Evolutionary conservation across 2,329 filamentous ascomycete genomes (phyloP), one percentile per base, ranked within the genome.

Genomic region (Hysterium pulicare): DNA sequence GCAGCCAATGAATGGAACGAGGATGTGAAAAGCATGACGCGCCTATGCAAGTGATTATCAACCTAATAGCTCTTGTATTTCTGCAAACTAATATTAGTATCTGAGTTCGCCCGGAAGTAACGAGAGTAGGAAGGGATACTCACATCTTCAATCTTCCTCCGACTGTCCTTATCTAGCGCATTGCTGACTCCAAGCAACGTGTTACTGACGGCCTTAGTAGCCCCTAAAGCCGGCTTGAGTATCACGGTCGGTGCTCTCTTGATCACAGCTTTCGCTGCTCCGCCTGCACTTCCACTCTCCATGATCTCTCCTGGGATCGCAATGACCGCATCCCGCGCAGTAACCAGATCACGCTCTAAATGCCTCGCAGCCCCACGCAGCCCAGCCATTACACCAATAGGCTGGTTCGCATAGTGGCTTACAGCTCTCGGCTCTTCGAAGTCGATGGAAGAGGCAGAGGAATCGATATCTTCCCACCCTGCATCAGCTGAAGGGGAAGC

Each of bases 101-200:
- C 13, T 38, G 9, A n/a, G 5, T n/a, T 15, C n/a, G 19, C 26
- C 23, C 33, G 20, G 20, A 36, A 44, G 58, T 32, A 58, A 37
- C 31, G 17, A 46, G 19, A 40, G 35, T 15, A 11, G 38, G 32
- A 19, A 21, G 33, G 16, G 28, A 31, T 20, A 83, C 89, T 81
- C 72, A 95, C 91, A 76, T 96, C 90, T 57, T 95, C 87, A 59
- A 90, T 82, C 61, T 86, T 83, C 57, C 87, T 78, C 61, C 85
- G 72, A 61, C 95, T 90, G 48, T 82, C 77, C 40, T 86, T 86
- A 71, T 98, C 93, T 54, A 98, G 74, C 35, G 87, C 82, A 66
- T 98, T 98, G 0, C 89, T 94, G 11, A 90, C 91, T 4, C 94
- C 93, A 70, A 97, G 77, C 45, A 98, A 72, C 28, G 91, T 89